Percentiles rank a stretch among this genome's conserved stretches.
phyloP scores from a whole-genome alignment of 1,284 basidiomycete species.

The Heterobasidion irregulare region DNA sequence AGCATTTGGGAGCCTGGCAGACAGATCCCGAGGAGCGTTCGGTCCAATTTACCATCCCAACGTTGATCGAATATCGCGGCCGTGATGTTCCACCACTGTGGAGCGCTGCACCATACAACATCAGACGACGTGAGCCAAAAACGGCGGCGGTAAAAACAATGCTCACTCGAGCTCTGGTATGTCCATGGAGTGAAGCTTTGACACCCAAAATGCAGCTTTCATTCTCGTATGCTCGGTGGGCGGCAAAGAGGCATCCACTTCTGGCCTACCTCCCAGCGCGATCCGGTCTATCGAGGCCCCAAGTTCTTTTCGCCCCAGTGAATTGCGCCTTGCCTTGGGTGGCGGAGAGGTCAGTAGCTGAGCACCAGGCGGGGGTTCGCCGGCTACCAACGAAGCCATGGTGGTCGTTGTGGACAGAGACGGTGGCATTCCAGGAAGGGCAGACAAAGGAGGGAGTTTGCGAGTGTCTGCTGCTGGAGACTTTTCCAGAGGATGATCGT shows the following conservation, averaged over 20 bases:
- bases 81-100: constrained; percentile 35
- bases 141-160: background rate
- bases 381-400: constrained; percentile 40
- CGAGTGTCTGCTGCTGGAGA: constrained; percentile 11
- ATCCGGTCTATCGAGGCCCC: constrained; percentile 57
- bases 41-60: constrained; percentile 42
- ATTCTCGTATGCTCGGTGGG: constrained; percentile 51
- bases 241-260: constrained; percentile 28
- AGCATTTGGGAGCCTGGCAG: constrained; percentile 39
- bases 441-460: constrained; percentile 13
- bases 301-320: constrained; percentile 45
- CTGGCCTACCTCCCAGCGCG: constrained; percentile 38
- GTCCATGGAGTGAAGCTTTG: constrained; percentile 44
- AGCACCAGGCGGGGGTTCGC: constrained; percentile 17
- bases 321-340: constrained; percentile 27
- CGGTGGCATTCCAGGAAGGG: constrained; percentile 19
- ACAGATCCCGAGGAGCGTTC: constrained; percentile 51
- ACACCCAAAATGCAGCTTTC: constrained; percentile 63
- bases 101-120: constrained; percentile 12
- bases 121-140: constrained; percentile 5
- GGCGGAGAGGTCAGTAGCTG: constrained; percentile 12
- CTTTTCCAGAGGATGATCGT: constrained; percentile 12
- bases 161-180: constrained; percentile 46
- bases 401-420: constrained; percentile 37
- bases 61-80: constrained; percentile 59